Conservation (phyloP, 768 basidiomycete genomes). For the Phanerochaete carnosa region DNA sequence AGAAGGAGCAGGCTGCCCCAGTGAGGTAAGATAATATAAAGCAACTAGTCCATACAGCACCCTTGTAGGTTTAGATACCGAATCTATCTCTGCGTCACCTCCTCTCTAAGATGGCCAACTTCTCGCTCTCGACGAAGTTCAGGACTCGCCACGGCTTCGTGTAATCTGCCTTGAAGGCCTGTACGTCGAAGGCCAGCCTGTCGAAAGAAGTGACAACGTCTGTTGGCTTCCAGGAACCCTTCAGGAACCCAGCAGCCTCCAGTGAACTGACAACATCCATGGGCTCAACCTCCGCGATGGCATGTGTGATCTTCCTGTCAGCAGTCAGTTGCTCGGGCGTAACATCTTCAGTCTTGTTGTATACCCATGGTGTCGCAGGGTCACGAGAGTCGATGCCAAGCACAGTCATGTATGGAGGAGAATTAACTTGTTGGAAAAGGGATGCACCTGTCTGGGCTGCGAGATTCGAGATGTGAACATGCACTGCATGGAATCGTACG, state of each 20-base stretch:
- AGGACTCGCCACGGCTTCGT: slow-evolving; percentile 12
- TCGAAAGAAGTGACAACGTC: slow-evolving; percentile 5
- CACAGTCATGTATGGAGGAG: slow-evolving; percentile 46
- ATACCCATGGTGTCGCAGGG: slow-evolving; percentile 47
- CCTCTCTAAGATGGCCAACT: slow-evolving; percentile 22
- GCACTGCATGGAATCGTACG: slow-evolving; percentile 32
- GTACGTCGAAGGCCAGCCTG: background rate
- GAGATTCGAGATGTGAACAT: slow-evolving; percentile 80
- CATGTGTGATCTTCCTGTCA: slow-evolving; percentile 50
- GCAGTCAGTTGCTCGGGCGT: slow-evolving; percentile 37
- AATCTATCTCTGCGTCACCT: background rate
- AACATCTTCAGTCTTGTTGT: slow-evolving; percentile 80
- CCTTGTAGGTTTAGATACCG: background rate
- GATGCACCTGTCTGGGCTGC: slow-evolving; percentile 90
- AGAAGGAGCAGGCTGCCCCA: slow-evolving; percentile 37
- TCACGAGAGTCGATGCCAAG: slow-evolving; percentile 13
- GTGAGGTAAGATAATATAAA: background rate
- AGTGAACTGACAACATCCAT: background rate
- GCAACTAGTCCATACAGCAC: background rate
- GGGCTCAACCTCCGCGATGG: slow-evolving; percentile 48
- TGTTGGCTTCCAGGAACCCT: slow-evolving; percentile 20
- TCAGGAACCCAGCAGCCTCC: slow-evolving; percentile 8
- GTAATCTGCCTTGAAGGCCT: background rate
- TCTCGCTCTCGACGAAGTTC: slow-evolving; percentile 18
- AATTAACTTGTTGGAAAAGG: slow-evolving; percentile 73